phyloP scores from a whole-genome alignment of 2,329 filamentous ascomycete species.

The Gremmenia infestans region DNA sequence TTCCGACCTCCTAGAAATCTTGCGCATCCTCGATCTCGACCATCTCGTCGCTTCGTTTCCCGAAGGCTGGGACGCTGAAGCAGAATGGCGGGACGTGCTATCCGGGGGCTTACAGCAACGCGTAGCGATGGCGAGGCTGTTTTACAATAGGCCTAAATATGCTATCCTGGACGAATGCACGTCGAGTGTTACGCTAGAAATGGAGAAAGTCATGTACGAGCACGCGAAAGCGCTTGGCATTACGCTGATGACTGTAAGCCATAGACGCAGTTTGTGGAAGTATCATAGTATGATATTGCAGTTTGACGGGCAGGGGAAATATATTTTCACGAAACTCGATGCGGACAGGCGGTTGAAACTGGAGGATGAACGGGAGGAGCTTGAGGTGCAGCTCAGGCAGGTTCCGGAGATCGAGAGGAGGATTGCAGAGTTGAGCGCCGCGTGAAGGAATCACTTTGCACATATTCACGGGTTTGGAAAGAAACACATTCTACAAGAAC shows the following conservation, averaged over 20 bases:
- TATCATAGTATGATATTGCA: constrained; percentile 94
- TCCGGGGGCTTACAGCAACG: constrained; percentile 92
- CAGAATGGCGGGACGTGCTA: constrained; percentile 93
- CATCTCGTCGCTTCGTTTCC: constrained; percentile 73
- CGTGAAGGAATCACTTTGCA: constrained; percentile 15
- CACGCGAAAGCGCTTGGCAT: constrained; percentile 87
- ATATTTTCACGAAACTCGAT: constrained; percentile 84
- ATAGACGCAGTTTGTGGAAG: constrained; percentile 88
- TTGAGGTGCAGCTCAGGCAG: constrained; percentile 78
- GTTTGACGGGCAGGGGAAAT: constrained; percentile 91
- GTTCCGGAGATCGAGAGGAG: constrained; percentile 85
- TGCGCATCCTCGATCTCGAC: constrained; percentile 76
- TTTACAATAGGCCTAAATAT: constrained; percentile 89
- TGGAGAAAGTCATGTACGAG: constrained; percentile 95
- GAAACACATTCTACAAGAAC: background rate
- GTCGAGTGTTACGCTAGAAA: constrained; percentile 87
- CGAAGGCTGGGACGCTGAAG: constrained; percentile 84
- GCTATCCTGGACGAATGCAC: constrained; percentile 98
- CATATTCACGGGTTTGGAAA: background rate
- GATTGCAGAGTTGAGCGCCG: constrained; percentile 68
- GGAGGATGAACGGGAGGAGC: constrained; percentile 94
- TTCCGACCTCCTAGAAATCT: constrained; percentile 69
- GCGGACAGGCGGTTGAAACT: constrained; percentile 78
- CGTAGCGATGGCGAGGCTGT: constrained; percentile 91
- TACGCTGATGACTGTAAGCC: constrained; percentile 94